A percentile compares a stretch with the other conserved stretches of the same genome.
phyloP scores from a whole-genome alignment of 2,329 filamentous ascomycete species.

The Botrytis aclada region DNA sequence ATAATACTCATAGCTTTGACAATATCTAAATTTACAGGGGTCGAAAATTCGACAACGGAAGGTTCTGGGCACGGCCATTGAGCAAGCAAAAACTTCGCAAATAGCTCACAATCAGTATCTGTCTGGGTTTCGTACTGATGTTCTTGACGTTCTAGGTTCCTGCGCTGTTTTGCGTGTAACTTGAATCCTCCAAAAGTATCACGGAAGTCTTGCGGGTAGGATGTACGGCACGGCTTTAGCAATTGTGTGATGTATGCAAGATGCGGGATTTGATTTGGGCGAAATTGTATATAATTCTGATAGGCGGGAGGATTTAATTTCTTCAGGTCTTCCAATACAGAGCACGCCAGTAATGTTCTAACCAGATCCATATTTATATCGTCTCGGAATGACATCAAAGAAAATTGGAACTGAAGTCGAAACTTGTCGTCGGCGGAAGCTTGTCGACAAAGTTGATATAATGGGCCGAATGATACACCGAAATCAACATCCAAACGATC shows the following conservation, averaged over 20 bases:
- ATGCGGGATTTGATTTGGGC: slow-evolving; percentile 37
- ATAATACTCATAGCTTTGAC: slow-evolving; percentile 42
- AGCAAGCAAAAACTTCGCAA: slow-evolving; percentile 44
- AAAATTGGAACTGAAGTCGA: slow-evolving; percentile 47
- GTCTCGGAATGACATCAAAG: slow-evolving; percentile 43
- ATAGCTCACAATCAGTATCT: slow-evolving; percentile 37
- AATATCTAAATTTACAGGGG: slow-evolving; percentile 40
- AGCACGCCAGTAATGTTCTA: slow-evolving; percentile 46
- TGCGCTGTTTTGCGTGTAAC: slow-evolving; percentile 21
- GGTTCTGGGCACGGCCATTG: slow-evolving; percentile 47
- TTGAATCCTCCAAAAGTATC: background rate
- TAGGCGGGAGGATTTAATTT: slow-evolving; percentile 39
- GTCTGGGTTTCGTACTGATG: slow-evolving; percentile 35
- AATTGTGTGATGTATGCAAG: slow-evolving; percentile 37
- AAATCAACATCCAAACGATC: slow-evolving; percentile 43
- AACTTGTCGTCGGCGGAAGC: slow-evolving; percentile 34
- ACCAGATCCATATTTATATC: slow-evolving; percentile 43
- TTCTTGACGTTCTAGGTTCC: slow-evolving; percentile 31
- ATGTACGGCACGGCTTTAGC: slow-evolving; percentile 37
- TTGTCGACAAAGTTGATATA: slow-evolving; percentile 41
- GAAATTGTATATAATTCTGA: slow-evolving; percentile 40
- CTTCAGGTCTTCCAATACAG: slow-evolving; percentile 42
- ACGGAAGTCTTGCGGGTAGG: slow-evolving; percentile 34
- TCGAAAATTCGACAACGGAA: slow-evolving; percentile 33
- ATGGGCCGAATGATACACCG: slow-evolving; percentile 43